Percentiles rank a stretch among this genome's conserved stretches.
These are phyloP conservation scores for Camillea tinctor DNA, from an alignment of 2,329 filamentous ascomycete genomes.

Conservation along the genomic window DNA sequence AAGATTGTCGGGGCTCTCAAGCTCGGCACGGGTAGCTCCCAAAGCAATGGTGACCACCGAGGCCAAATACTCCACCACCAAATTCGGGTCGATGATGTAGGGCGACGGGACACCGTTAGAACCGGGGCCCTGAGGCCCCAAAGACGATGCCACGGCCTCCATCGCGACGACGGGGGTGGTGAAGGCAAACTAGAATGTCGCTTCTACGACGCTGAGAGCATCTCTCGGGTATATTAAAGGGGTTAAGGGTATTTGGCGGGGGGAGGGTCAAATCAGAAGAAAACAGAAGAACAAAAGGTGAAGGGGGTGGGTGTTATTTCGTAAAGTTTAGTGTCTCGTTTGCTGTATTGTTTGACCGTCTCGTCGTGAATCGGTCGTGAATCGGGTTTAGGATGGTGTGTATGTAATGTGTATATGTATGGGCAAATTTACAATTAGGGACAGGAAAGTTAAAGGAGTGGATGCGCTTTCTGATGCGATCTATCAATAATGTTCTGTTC, in stretches of 20 bases:
- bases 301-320: slow-evolving; percentile 27
- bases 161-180: slow-evolving; percentile 39
- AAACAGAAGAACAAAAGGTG: slow-evolving; percentile 12
- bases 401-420: slow-evolving; percentile 1
- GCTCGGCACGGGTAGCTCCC: slow-evolving; percentile 72
- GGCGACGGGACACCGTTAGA: slow-evolving; percentile 47
- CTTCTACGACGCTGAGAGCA: slow-evolving; percentile 20
- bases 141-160: slow-evolving; percentile 51
- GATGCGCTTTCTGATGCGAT: slow-evolving; percentile 7
- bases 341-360: slow-evolving; percentile 9
- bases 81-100: slow-evolving; percentile 62
- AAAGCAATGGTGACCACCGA: slow-evolving; percentile 71
- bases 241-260: slow-evolving; percentile 21
- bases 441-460: slow-evolving; percentile 10
- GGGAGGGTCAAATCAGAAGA: slow-evolving; percentile 11
- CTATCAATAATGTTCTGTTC: slow-evolving; percentile 7
- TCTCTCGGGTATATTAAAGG: slow-evolving; percentile 22
- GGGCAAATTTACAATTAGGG: slow-evolving; percentile 4
- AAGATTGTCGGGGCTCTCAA: slow-evolving; percentile 79
- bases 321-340: slow-evolving; percentile 12
- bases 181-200: slow-evolving; percentile 13
- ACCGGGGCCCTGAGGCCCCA: slow-evolving; percentile 40
- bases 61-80: slow-evolving; percentile 70
- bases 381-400: no score
- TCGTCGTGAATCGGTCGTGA: slow-evolving; percentile 11